Evolutionary conservation across 306 rosid genomes (phyloP), one percentile per base, ranked within the genome.

Genomic region (Spatholobus suberectus): DNA sequence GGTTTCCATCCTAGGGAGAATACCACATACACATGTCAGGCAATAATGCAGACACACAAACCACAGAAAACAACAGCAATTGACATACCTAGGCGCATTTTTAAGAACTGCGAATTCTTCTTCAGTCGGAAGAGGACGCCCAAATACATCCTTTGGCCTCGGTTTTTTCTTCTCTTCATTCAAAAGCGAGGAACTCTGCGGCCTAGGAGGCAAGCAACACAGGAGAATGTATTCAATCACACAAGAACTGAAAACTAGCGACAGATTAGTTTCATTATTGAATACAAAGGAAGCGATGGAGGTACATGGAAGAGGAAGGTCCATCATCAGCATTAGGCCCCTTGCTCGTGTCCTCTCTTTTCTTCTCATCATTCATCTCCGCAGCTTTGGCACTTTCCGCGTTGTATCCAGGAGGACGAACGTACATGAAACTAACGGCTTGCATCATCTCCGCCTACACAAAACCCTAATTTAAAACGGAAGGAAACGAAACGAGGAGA

Each of bases 351-450:
- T 89, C 92, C 40, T 90, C 90, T 41, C 4, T 83, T 65, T 49
- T 87, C 81, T 35, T 83, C 81, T 91, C 95, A 63, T 89, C 97
- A 15, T 92, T 90, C 77, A 92, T 57, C 87, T 93, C 99, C 0
- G 98, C 97, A 76, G 98, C 99, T 85, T 91, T 93, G 44, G 99
- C 99, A 78, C 97, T 93, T 43, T 95, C 97, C 24, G 99, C 88
- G 47, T 93, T 89, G 90, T 93, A 96, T 61, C 99, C 98, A 0
- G 98, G 99, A 12, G 98, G 99, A 17, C 97, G 98, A 79, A 93
- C 99, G 87, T 96, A 96, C 99, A 96, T 96, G 81, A 96, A 96
- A 89, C 98, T 93, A 76, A 96, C 98, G 78, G 98, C 98, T 86
- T 91, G 94, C 98, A 96, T 93, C 3, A 90, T 82, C 88, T 96